Evolutionary conservation across 2,329 filamentous ascomycete genomes (phyloP).

Genomic region (Aureobasidium lini): DNA sequence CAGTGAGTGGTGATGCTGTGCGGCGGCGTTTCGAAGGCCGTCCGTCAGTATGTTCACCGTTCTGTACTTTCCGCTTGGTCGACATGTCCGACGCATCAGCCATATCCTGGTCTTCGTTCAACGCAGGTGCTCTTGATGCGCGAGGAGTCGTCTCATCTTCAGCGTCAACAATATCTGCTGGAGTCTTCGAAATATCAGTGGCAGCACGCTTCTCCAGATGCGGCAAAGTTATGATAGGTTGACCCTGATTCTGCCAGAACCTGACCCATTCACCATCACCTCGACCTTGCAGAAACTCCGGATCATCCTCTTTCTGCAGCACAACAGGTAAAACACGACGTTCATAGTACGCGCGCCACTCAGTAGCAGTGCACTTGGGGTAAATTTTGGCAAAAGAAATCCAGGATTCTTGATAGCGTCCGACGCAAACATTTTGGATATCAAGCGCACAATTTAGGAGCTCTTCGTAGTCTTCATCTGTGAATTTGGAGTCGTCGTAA

Average conservation of each 20-base stretch:
- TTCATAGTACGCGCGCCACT: conserved; percentile 24
- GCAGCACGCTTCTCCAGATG: neutral
- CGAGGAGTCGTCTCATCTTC: neutral
- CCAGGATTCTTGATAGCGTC: conserved; percentile 21
- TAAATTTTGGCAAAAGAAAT: conserved; percentile 17
- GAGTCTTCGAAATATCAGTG: neutral
- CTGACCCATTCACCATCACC: neutral
- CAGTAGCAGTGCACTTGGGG: conserved; percentile 18
- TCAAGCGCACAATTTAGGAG: conserved; percentile 17
- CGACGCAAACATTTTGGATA: conserved; percentile 12
- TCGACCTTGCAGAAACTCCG: neutral
- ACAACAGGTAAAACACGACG: conserved; percentile 21
- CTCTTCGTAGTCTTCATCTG: conserved; percentile 19
- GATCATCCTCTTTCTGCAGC: neutral
- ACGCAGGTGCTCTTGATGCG: neutral
- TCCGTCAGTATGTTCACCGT: neutral
- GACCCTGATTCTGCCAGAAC: conserved; percentile 8
- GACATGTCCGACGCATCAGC: neutral
- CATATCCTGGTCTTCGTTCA: neutral
- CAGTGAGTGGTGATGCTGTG: neutral
- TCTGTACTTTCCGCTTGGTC: neutral
- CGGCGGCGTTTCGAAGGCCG: neutral
- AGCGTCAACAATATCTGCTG: neutral
- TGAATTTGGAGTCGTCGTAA: conserved; percentile 24
- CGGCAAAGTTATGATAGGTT: conserved; percentile 4